These are phyloP conservation scores for Arachnomyces sp. DNA, from an alignment of 2,329 filamentous ascomycete species.

Conservation along the genomic window DNA sequence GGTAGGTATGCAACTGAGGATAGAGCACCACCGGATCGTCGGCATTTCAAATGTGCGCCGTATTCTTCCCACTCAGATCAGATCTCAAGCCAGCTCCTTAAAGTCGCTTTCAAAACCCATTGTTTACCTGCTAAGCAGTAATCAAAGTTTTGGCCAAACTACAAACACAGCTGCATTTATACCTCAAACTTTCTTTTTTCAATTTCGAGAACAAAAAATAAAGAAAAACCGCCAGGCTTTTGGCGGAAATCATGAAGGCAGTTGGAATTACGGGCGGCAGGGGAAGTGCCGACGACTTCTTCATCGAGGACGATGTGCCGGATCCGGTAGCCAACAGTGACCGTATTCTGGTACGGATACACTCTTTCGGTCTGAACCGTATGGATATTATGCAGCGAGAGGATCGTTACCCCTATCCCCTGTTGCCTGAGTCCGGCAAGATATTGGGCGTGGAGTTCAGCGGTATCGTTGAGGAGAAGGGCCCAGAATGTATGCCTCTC, in stretches of 20 bases:
- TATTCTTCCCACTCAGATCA: too few species aligned
- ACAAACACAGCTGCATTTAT: too few species aligned
- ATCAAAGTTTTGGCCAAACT: too few species aligned
- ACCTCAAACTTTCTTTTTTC: too few species aligned
- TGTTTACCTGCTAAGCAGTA: too few species aligned
- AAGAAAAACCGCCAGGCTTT: too few species aligned
- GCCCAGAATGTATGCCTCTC: constrained; percentile 5
- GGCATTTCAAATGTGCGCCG: too few species aligned
- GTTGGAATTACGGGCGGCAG: constrained; percentile 53
- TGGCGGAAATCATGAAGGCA: constrained; percentile 8
- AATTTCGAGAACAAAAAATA: too few species aligned
- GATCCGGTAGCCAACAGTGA: constrained; percentile 38
- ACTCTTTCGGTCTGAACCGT: constrained; percentile 63
- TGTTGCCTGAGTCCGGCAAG: constrained; percentile 22
- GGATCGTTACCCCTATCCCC: constrained; percentile 20
- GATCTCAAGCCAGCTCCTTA: too few species aligned
- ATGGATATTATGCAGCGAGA: constrained; percentile 29
- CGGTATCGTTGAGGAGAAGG: constrained; percentile 17
- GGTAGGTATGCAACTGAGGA: too few species aligned
- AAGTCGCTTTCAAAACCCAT: too few species aligned
- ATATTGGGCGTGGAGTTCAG: constrained; percentile 29
- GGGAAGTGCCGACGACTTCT: constrained; percentile 51
- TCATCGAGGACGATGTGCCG: constrained; percentile 50
- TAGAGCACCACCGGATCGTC: too few species aligned
- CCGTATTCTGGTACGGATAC: constrained; percentile 21